Percentiles rank a stretch among this genome's conserved stretches.
phyloP scores from a whole-genome alignment of 306 rosid genomes.

The Adenanthera pavonina region DNA sequence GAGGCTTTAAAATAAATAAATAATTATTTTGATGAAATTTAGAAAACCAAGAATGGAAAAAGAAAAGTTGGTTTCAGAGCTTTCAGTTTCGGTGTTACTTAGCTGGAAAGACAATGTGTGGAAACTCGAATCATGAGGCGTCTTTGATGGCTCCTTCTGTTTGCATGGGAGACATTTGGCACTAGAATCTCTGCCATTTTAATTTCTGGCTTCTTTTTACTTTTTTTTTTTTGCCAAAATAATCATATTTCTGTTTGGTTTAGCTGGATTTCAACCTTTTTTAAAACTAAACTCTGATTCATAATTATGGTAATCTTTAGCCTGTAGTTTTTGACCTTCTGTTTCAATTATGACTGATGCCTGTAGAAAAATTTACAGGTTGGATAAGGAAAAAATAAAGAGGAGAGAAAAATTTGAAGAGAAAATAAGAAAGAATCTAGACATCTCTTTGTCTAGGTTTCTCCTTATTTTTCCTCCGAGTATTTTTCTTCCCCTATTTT shows the following conservation, averaged over 20 bases:
- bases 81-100: not conserved
- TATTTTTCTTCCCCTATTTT: too few species aligned
- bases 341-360: too few species aligned
- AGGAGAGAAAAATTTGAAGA: too few species aligned
- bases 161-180: conserved; percentile 16
- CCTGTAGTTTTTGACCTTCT: too few species aligned
- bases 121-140: not conserved
- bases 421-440: too few species aligned
- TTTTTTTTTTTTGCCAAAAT: not conserved
- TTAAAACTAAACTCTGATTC: not conserved
- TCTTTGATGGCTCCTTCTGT: conserved; percentile 1
- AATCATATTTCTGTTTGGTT: too few species aligned
- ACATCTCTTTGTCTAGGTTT: too few species aligned
- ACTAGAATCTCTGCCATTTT: not conserved
- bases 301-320: not conserved
- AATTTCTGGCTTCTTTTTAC: too few species aligned
- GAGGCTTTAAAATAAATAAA: not conserved
- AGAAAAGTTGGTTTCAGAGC: not conserved
- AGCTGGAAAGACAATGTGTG: not conserved
- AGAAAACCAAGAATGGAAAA: not conserved
- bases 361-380: too few species aligned
- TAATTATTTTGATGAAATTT: not conserved
- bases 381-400: too few species aligned
- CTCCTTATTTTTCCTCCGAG: too few species aligned
- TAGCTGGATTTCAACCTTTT: not conserved